Evolutionary conservation across 2,329 filamentous ascomycete species (phyloP).

Genomic region (Colletotrichum shisoi): DNA sequence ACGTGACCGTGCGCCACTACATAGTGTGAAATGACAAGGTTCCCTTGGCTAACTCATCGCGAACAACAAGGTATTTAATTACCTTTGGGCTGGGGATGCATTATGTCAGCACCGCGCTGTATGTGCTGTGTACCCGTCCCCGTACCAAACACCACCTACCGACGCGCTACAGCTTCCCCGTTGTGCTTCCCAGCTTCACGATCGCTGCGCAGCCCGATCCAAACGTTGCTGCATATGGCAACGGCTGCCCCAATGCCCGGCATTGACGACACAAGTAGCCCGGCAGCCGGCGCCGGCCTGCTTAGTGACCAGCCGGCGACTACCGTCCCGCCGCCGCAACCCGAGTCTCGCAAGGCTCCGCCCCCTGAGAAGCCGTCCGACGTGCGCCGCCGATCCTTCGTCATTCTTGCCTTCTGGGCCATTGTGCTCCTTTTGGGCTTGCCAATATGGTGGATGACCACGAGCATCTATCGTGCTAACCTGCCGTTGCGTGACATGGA

Average conservation of each 20-base stretch:
- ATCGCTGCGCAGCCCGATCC: constrained; percentile 16
- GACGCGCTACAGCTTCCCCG: neutral
- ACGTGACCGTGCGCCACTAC: constrained; percentile 7
- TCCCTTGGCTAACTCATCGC: constrained; percentile 9
- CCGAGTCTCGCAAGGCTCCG: constrained; percentile 58
- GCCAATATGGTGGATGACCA: constrained; percentile 96
- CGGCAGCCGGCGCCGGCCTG: constrained; percentile 6
- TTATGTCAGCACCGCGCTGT: neutral
- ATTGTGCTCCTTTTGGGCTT: constrained; percentile 84
- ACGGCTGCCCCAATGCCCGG: constrained; percentile 32
- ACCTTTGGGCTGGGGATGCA: neutral
- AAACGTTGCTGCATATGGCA: constrained; percentile 10
- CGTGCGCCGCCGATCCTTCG: constrained; percentile 72
- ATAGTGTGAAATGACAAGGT: neutral
- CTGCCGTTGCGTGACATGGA: constrained; percentile 87
- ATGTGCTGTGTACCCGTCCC: neutral
- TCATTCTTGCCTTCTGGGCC: constrained; percentile 90
- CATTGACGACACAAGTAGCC: constrained; percentile 18
- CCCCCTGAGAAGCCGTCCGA: constrained; percentile 79
- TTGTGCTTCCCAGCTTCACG: constrained; percentile 1
- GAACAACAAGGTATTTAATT: neutral
- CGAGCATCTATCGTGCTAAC: constrained; percentile 85
- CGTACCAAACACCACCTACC: neutral
- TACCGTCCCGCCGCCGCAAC: constrained; percentile 16
- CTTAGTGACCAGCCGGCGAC: constrained; percentile 1